Evolutionary conservation across 768 basidiomycete genomes (phyloP).

Genomic region (Roridomyces roridus): DNA sequence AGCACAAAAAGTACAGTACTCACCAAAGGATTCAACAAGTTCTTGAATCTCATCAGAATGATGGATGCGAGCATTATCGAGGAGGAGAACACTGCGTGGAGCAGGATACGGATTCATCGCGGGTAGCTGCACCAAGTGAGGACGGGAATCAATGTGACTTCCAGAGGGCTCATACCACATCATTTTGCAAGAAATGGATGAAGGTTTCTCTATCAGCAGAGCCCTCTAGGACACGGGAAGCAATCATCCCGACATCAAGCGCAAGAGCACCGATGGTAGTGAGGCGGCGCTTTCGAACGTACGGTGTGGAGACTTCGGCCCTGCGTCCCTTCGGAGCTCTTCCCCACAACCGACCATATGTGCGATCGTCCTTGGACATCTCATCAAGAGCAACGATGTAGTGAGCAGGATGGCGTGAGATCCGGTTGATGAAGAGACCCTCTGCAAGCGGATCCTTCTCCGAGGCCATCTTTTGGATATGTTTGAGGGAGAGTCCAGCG

Average conservation of each 20-base stretch:
- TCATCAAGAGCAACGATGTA: constrained; percentile 31
- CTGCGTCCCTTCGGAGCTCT: constrained; percentile 19
- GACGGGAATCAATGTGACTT: too few relatives aligned
- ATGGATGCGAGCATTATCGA: constrained; percentile 34
- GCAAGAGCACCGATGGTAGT: constrained; percentile 28
- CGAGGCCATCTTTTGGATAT: constrained; percentile 20
- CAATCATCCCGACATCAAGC: constrained; percentile 31
- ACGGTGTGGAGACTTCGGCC: constrained; percentile 26
- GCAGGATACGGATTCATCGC: constrained; percentile 27
- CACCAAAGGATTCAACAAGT: constrained; percentile 25
- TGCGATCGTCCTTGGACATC: constrained; percentile 34
- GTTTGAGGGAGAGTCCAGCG: constrained; percentile 17
- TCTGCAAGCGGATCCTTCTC: constrained; percentile 9
- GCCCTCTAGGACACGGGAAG: constrained; percentile 28
- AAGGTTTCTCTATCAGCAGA: constrained; percentile 24
- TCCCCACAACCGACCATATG: constrained; percentile 29
- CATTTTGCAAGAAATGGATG: constrained; percentile 21
- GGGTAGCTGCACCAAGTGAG: constrained; percentile 28
- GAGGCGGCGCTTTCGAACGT: constrained; percentile 24
- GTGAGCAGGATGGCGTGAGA: constrained; percentile 12
- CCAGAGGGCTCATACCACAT: too few relatives aligned
- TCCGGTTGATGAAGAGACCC: constrained; percentile 13
- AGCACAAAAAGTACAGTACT: background rate
- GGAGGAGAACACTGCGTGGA: constrained; percentile 28
- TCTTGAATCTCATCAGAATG: constrained; percentile 25